A percentile compares a stretch with the other conserved stretches of the same genome.
These are phyloP conservation scores for Neurospora sp. DNA, from an alignment of 2,329 filamentous ascomycete genomes.

Conservation along the genomic window DNA sequence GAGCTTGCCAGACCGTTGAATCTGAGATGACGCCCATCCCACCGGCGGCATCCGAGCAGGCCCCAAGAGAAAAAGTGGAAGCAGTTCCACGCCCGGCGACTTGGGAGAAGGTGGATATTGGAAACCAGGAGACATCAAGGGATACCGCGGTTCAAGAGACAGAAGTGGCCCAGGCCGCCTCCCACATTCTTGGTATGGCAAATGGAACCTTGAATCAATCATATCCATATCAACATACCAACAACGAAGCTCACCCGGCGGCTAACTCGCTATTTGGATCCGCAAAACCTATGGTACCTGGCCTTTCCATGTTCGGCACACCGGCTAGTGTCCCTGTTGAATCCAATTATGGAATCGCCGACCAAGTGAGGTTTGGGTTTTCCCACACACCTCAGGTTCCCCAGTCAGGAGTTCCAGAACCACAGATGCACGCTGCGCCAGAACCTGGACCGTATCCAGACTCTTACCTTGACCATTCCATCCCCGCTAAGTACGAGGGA, in stretches of 20 bases:
- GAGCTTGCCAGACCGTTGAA: conserved; percentile 22
- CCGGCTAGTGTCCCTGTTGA: conserved; percentile 5
- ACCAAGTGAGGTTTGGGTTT: conserved; percentile 22
- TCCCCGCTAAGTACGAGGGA: conserved; percentile 9
- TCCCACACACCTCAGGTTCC: conserved; percentile 15
- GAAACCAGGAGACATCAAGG: not conserved
- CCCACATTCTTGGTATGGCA: not conserved
- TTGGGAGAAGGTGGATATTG: not conserved
- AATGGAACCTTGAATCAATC: not conserved
- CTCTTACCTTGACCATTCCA: conserved; percentile 11
- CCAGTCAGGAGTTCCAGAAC: not conserved
- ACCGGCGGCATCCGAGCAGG: not conserved
- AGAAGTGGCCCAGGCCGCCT: not conserved
- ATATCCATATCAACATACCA: not conserved
- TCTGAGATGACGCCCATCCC: conserved; percentile 3
- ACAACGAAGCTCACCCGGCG: not conserved
- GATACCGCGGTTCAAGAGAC: not conserved
- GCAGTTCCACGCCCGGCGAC: not conserved
- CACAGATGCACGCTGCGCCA: not conserved
- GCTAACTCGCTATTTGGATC: conserved; percentile 8
- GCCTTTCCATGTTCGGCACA: conserved; percentile 16
- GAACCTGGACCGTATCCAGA: conserved; percentile 12
- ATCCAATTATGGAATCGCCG: conserved; percentile 12
- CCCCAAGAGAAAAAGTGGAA: not conserved
- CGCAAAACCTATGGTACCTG: conserved; percentile 3